phyloP scores from a whole-genome alignment of 176 grass and related monocot species.

The Triticum urartu region DNA sequence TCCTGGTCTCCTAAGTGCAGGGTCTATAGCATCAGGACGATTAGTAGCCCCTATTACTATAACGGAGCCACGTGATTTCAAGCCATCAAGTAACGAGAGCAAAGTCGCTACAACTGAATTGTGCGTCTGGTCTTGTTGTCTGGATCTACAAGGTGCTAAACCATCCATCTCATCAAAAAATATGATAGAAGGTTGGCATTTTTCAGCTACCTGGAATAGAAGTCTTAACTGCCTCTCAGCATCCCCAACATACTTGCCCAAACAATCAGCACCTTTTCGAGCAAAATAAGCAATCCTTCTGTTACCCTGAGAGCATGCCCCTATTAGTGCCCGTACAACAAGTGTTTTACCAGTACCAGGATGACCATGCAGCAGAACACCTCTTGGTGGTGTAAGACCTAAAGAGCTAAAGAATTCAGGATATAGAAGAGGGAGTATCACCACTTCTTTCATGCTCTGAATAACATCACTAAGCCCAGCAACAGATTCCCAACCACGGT shows the following conservation, averaged over 20 bases:
- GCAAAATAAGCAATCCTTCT: constrained; percentile 97
- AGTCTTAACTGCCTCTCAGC: constrained; percentile 94
- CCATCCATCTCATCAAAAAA: constrained; percentile 99
- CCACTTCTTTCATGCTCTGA: constrained; percentile 92
- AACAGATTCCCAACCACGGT: constrained; percentile 92
- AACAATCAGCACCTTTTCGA: constrained; percentile 98
- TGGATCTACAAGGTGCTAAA: constrained; percentile 83
- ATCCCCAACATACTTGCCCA: constrained; percentile 98
- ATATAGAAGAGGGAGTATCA: constrained; percentile 88
- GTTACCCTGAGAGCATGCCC: constrained; percentile 86
- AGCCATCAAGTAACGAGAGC: constrained; percentile 93
- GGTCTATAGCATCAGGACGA: constrained; percentile 92
- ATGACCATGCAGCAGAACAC: constrained; percentile 90
- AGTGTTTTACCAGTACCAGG: constrained; percentile 98
- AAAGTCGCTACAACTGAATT: constrained; percentile 98
- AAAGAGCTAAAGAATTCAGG: constrained; percentile 83
- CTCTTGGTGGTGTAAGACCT: constrained; percentile 84
- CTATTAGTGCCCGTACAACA: constrained; percentile 87
- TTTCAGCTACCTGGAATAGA: constrained; percentile 97
- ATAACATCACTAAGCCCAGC: constrained; percentile 93
- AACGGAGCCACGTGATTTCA: constrained; percentile 96
- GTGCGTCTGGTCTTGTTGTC: constrained; percentile 91
- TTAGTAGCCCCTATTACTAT: constrained; percentile 97
- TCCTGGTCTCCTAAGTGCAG: constrained; percentile 93
- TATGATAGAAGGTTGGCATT: constrained; percentile 93